Base-by-base conservation (phyloP, 305 asterid genomes). In the Fraxinus albicans region DNA sequence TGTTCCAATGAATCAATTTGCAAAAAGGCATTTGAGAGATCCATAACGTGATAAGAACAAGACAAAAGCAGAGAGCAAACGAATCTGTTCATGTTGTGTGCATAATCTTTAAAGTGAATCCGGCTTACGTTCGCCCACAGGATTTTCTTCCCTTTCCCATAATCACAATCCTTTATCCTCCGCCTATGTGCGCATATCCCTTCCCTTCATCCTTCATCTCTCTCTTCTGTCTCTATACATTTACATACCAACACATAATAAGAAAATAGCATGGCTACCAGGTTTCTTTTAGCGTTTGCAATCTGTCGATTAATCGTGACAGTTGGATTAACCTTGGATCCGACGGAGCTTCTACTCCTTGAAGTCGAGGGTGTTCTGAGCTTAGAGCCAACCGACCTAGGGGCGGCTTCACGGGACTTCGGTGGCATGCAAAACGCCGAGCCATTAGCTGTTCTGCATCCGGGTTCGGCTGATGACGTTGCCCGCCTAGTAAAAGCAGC, bases 321-420 rank as follows among this genome's bases (percentile, higher is more conserved):
- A 81, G 98, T 92, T 29, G 98, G 98, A 60, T 83, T 94, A 35
- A 90, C 94, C 23, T 78, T 92, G 75, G 83, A 90, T 81, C 93
- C 94, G 29, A 55, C 89, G 3, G 92, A 89, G 31, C 87, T 90
- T 34, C 87, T 85, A 13, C 86, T 83, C 9, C 87, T 87, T 3
- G 87, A 83, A 33, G 53, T 91, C 2, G 85, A 91, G 36, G 93
- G 93, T 4, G 85, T 65, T 29, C 89, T 94, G 38, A 92, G 92
- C 86, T 55, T 83, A 2, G 93, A 90, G 27, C 89, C 88, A 7
- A 25, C 88, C 27, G 97, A 92, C 65, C 27, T 92, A 12, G 84
- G 55, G 29, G 15, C 80, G 6, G 95, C 91, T 23, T 90, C 97
- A 8, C 73, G 75, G 0, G 97, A 94, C 85, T 94, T 94, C 7